A percentile compares a stretch with the other conserved stretches of the same genome.
phyloP scores from a whole-genome alignment of 495 filamentous ascomycete species.

The Lichina pygmaea region DNA sequence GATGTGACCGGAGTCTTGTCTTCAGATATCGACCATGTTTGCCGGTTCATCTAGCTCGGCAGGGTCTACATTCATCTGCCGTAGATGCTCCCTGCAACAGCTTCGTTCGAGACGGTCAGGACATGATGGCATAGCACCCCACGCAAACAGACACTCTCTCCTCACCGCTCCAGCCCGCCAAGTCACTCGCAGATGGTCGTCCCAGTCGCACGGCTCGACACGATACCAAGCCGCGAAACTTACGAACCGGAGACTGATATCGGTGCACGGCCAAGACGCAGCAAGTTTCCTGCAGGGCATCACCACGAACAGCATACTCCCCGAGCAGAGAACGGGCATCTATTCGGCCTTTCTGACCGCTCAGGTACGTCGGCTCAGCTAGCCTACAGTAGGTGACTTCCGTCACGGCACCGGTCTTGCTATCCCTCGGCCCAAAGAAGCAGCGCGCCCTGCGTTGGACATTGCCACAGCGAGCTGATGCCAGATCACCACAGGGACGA shows the following conservation, averaged over 20 bases:
- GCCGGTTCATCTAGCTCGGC: no score
- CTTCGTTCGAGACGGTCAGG: no score
- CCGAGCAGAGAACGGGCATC: conserved; percentile 21
- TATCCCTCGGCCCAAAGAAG: not conserved
- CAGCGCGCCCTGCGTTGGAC: not conserved
- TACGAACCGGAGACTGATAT: conserved; percentile 47
- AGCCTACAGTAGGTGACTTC: no score
- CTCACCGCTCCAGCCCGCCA: not conserved
- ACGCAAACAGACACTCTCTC: no score
- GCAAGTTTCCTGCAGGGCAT: conserved; percentile 69
- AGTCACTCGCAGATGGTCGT: conserved; percentile 17
- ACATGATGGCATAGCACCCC: no score
- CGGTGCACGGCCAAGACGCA: conserved; percentile 50
- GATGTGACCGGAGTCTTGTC: no score
- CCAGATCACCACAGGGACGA: conserved; percentile 23
- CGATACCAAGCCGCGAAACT: conserved; percentile 18
- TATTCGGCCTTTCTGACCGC: conserved; percentile 73
- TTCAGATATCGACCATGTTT: no score
- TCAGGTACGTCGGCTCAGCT: conserved; percentile 4
- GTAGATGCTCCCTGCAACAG: no score
- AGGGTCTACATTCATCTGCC: no score
- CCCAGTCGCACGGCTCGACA: not conserved
- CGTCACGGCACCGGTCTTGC: no score
- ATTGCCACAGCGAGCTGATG: no score
- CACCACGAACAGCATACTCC: conserved; percentile 45